A percentile compares a stretch with the other conserved stretches of the same genome.
These are phyloP conservation scores for Pichia ethanolica DNA, from an alignment of 805 yeast genomes.

Conservation along the genomic window DNA sequence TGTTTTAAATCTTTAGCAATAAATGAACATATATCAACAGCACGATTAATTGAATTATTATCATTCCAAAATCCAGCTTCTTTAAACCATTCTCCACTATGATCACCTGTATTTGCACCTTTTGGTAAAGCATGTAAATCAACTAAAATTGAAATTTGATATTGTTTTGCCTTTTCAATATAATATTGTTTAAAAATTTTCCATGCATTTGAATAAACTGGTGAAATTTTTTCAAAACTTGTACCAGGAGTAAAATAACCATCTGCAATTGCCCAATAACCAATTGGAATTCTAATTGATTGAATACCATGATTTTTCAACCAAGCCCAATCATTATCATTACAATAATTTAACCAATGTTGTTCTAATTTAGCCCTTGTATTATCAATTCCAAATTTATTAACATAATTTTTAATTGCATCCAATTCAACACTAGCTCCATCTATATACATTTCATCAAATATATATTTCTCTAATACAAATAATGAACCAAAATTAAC, in stretches of 20 bases:
- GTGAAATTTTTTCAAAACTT: conserved; percentile 46
- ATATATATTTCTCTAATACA: conserved; percentile 76
- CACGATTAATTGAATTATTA: conserved; percentile 33
- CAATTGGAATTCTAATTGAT: conserved; percentile 78
- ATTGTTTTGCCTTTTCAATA: conserved; percentile 50
- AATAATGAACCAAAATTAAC: conserved; percentile 81
- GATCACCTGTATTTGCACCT: conserved; percentile 84
- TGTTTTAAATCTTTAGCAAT: conserved; percentile 50
- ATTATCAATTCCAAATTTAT: conserved; percentile 43
- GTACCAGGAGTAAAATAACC: conserved; percentile 53
- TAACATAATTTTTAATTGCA: conserved; percentile 48
- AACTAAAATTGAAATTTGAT: conserved; percentile 66
- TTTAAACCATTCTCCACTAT: conserved; percentile 63
- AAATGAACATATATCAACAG: conserved; percentile 46
- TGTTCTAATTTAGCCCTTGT: conserved; percentile 46
- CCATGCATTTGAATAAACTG: conserved; percentile 76
- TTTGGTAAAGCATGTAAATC: conserved; percentile 90
- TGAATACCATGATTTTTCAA: conserved; percentile 60
- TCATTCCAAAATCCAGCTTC: conserved; percentile 60
- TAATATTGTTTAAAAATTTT: conserved; percentile 39
- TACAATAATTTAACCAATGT: conserved; percentile 61
- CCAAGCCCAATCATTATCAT: conserved; percentile 77
- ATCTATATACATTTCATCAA: conserved; percentile 50
- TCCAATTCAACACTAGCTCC: conserved; percentile 64
- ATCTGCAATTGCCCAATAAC: conserved; percentile 80